Conservation (phyloP, 176 grass and related monocot genomes). For the Eragrostis nindensis region DNA sequence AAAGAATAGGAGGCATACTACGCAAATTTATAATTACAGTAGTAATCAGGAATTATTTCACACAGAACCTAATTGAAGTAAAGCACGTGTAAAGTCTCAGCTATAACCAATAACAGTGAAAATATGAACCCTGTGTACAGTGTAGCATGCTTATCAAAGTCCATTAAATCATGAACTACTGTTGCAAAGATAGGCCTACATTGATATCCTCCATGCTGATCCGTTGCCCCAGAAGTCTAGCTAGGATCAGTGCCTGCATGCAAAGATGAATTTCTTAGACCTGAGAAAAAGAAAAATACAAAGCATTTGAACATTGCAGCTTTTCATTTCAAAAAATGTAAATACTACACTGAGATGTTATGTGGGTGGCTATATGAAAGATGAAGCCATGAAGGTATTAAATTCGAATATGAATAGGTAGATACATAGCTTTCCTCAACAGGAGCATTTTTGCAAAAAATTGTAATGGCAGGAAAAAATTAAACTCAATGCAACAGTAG, state of each 20-base stretch:
- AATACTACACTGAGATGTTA: not conserved
- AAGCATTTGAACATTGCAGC: slow-evolving; percentile 9
- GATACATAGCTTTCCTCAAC: not conserved
- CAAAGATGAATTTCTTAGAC: slow-evolving; percentile 24
- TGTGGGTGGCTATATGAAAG: not conserved
- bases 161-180: not conserved
- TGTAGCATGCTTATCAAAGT: not conserved
- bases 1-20: not conserved
- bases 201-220: slow-evolving; percentile 84
- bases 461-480: slow-evolving; percentile 6
- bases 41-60: slow-evolving; percentile 2
- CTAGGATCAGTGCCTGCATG: slow-evolving; percentile 81
- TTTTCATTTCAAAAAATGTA: not conserved
- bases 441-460: not conserved
- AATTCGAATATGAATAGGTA: too few relatives aligned
- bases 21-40: slow-evolving; percentile 6
- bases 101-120: slow-evolving; percentile 26
- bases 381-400: too few relatives aligned
- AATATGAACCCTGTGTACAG: not conserved
- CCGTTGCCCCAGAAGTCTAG: slow-evolving; percentile 73
- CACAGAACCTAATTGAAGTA: not conserved
- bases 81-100: not conserved
- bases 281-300: not conserved
- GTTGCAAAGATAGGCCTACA: slow-evolving; percentile 44
- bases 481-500: not conserved